These are phyloP conservation scores for Capsicum baccatum DNA, from an alignment of 257 asterid genomes.

Conservation along the genomic window DNA sequence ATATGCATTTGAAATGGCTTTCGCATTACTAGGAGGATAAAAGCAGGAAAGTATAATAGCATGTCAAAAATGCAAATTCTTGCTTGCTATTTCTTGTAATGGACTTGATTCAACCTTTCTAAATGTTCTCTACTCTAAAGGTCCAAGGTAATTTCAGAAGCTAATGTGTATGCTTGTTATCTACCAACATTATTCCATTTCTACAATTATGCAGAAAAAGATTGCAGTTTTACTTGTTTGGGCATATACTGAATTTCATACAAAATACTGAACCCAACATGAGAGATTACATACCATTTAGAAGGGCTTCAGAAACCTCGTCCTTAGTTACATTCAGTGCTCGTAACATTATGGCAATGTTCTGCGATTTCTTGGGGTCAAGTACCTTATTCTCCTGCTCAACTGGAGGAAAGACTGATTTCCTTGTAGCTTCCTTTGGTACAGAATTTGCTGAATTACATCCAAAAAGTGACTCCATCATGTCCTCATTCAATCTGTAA, in stretches of 20 bases:
- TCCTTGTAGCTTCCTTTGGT: slow-evolving; percentile 63
- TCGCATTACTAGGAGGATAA: not conserved
- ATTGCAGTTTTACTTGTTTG: not conserved
- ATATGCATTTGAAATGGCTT: slow-evolving; percentile 16
- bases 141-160: not conserved
- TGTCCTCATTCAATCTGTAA: slow-evolving; percentile 85
- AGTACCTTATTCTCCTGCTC: slow-evolving; percentile 83
- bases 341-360: slow-evolving; percentile 86
- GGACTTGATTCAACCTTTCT: slow-evolving; percentile 22
- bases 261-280: not conserved
- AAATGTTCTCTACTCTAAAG: slow-evolving; percentile 13
- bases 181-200: slow-evolving; percentile 6
- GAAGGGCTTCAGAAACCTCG: slow-evolving; percentile 89
- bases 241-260: not conserved
- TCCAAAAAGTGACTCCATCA: slow-evolving; percentile 95
- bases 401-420: slow-evolving; percentile 48
- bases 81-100: not conserved
- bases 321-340: slow-evolving; percentile 92
- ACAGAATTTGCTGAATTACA: slow-evolving; percentile 64
- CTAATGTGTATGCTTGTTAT: not conserved
- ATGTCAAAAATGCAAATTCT: slow-evolving; percentile 9
- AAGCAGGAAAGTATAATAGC: not conserved
- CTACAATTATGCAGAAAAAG: not conserved
- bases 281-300: slow-evolving; percentile 67
- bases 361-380: slow-evolving; percentile 97